Evolutionary conservation across 306 rosid genomes (phyloP).

Genomic region (Hylodesmum podocarpum): DNA sequence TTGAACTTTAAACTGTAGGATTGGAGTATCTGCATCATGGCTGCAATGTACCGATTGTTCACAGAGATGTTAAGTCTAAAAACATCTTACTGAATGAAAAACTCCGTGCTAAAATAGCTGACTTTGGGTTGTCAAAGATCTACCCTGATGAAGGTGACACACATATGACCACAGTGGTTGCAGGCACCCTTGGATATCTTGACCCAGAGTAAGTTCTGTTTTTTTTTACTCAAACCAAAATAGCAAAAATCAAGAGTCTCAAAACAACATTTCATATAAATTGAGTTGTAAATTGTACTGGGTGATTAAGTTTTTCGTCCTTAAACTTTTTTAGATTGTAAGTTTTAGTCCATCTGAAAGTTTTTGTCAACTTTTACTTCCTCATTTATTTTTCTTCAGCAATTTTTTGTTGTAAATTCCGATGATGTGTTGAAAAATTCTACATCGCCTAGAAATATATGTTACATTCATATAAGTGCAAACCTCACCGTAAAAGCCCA

Average conservation of each 20-base stretch:
- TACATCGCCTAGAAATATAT: too few species aligned
- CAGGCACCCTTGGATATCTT: conserved; percentile 66
- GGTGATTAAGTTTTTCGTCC: too few species aligned
- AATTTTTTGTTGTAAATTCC: too few species aligned
- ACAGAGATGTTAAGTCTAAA: conserved; percentile 62
- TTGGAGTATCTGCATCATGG: conserved; percentile 63
- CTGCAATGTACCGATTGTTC: conserved; percentile 60
- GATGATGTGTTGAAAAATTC: too few species aligned
- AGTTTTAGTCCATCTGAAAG: too few species aligned
- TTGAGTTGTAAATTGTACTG: background rate
- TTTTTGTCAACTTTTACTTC: too few species aligned
- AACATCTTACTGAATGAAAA: conserved; percentile 59
- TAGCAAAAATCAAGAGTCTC: background rate
- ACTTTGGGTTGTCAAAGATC: conserved; percentile 65
- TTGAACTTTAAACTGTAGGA: conserved; percentile 34
- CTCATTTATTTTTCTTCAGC: too few species aligned
- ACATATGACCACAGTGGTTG: conserved; percentile 43
- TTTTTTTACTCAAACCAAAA: background rate
- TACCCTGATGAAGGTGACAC: conserved; percentile 42
- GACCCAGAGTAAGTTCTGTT: conserved; percentile 60
- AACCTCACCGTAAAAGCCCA: too few species aligned
- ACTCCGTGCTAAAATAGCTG: conserved; percentile 52
- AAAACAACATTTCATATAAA: background rate
- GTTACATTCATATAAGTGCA: too few species aligned
- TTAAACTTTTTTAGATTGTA: too few species aligned